These are phyloP conservation scores for Macrophomina tecta DNA, from an alignment of 2,329 filamentous ascomycete species.

Conservation along the genomic window DNA sequence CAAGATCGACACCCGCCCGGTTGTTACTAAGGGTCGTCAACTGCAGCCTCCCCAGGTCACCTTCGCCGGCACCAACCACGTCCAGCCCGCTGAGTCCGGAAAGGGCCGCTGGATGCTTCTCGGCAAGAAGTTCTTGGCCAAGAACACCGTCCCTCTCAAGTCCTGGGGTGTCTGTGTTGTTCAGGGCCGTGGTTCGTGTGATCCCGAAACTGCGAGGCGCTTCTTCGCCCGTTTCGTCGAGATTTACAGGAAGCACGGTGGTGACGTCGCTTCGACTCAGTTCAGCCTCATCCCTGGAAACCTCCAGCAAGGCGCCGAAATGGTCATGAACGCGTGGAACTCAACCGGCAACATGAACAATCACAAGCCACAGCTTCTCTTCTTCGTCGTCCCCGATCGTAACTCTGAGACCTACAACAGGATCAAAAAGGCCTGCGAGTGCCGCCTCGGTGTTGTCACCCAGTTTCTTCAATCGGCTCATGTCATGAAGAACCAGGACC, in stretches of 20 bases:
- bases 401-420: slow-evolving; percentile 77
- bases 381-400: slow-evolving; percentile 77
- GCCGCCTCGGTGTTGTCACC: slow-evolving; percentile 79
- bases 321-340: slow-evolving; percentile 63
- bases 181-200: slow-evolving; percentile 57
- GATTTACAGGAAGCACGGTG: slow-evolving; percentile 67
- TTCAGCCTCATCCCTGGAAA: slow-evolving; percentile 49
- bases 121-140: slow-evolving; percentile 74
- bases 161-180: slow-evolving; percentile 79
- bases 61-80: slow-evolving; percentile 56
- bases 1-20: slow-evolving; percentile 67
- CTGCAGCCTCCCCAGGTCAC: slow-evolving; percentile 73
- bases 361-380: slow-evolving; percentile 72
- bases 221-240: slow-evolving; percentile 68
- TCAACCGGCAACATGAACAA: slow-evolving; percentile 60
- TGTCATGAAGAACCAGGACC: slow-evolving; percentile 71
- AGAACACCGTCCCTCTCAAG: slow-evolving; percentile 67
- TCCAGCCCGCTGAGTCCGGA: slow-evolving; percentile 51
- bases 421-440: slow-evolving; percentile 89
- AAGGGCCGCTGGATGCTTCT: slow-evolving; percentile 87
- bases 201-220: slow-evolving; percentile 54
- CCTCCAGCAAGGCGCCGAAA: slow-evolving; percentile 51
- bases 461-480: slow-evolving; percentile 80
- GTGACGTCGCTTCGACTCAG: slow-evolving; percentile 54
- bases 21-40: slow-evolving; percentile 69